These are phyloP conservation scores for Hordeum marinum DNA, from an alignment of 176 grass and related monocot species.

Conservation along the genomic window DNA sequence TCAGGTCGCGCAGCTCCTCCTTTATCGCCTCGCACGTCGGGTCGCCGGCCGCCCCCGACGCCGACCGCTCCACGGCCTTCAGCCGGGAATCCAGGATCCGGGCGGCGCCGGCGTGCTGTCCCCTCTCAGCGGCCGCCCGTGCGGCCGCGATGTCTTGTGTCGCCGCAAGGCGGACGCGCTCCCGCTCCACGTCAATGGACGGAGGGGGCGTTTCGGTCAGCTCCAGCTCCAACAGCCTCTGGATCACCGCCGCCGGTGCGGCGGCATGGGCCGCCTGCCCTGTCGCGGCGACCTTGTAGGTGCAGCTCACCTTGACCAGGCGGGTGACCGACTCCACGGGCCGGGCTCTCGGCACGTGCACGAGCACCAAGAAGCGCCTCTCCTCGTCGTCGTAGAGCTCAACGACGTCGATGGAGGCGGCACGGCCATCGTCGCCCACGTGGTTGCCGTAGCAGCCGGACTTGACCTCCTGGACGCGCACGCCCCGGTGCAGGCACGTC, in stretches of 20 bases:
- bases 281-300: conserved; percentile 47
- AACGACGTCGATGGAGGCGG: conserved; percentile 50
- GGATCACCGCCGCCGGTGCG: conserved; percentile 28
- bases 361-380: conserved; percentile 64
- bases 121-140: conserved; percentile 32
- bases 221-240: conserved; percentile 4
- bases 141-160: conserved; percentile 31
- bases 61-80: conserved; percentile 10
- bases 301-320: conserved; percentile 42
- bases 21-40: conserved; percentile 26
- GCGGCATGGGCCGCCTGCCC: conserved; percentile 20
- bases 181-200: conserved; percentile 42
- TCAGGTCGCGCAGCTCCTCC: conserved; percentile 49
- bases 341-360: conserved; percentile 38
- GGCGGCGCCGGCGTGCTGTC: conserved; percentile 20
- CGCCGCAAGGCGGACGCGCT: conserved; percentile 21
- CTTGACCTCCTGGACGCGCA: conserved; percentile 42
- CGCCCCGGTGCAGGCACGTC: conserved; percentile 42
- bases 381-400: conserved; percentile 83
- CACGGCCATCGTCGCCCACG: conserved; percentile 26
- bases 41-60: conserved; percentile 21
- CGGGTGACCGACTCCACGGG: background rate
- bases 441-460: conserved; percentile 53
- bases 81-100: conserved; percentile 23
- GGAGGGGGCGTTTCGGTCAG: background rate